These are phyloP conservation scores for Sclerotinia glacialis DNA, from an alignment of 2,329 filamentous ascomycete species.

Conservation along the genomic window DNA sequence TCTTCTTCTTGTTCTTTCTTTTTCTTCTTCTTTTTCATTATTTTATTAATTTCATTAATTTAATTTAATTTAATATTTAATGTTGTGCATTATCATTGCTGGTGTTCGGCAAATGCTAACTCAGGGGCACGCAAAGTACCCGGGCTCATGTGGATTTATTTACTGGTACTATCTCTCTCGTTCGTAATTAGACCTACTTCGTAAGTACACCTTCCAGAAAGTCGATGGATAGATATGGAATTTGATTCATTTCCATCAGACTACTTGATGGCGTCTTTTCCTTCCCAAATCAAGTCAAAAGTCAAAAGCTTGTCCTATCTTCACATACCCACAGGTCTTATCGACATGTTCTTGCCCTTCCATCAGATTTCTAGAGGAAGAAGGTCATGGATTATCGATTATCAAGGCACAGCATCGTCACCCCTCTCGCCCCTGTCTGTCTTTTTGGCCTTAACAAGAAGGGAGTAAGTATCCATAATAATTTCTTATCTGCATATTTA, in stretches of 20 bases:
- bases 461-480: neutral
- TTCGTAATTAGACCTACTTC: too few relatives aligned
- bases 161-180: too few relatives aligned
- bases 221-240: neutral
- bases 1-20: too few relatives aligned
- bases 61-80: neutral
- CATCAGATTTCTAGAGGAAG: neutral
- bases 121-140: neutral
- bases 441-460: neutral
- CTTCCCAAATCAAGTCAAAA: neutral
- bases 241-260: neutral
- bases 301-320: slow-evolving; percentile 1
- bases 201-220: neutral
- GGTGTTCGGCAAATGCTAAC: neutral
- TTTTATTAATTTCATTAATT: neutral
- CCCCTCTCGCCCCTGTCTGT: neutral
- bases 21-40: too few relatives aligned
- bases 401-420: slow-evolving; percentile 14
- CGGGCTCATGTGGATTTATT: neutral
- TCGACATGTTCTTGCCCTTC: neutral
- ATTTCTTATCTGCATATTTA: neutral
- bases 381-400: neutral
- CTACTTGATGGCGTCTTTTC: neutral
- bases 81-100: neutral
- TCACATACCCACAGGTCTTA: neutral